Percentiles rank a stretch among this genome's conserved stretches.
These are phyloP conservation scores for Annona cherimola DNA, from an alignment of 164 flowering plant genomes.

Conservation along the genomic window DNA sequence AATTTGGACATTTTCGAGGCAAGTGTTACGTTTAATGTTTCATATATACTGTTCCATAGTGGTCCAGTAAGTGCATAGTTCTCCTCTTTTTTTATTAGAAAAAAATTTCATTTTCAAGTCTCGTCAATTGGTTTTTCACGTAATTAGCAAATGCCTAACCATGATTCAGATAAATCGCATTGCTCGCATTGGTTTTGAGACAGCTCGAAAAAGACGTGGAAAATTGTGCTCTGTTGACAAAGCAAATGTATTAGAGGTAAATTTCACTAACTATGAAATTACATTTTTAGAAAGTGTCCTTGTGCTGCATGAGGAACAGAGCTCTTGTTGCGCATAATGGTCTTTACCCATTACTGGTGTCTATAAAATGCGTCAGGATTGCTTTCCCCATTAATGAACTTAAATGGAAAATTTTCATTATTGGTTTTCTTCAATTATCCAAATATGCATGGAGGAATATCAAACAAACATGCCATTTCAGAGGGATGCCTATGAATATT, in stretches of 20 bases:
- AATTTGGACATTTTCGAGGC: not conserved
- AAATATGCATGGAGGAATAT: not conserved
- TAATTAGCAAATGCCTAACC: not conserved
- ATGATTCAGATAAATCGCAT: slow-evolving; percentile 76
- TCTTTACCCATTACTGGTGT: not conserved
- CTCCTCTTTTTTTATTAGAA: not conserved
- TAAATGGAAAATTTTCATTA: too few relatives aligned
- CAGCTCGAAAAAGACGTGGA: slow-evolving; percentile 76
- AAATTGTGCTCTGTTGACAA: slow-evolving; percentile 97
- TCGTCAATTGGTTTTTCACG: not conserved
- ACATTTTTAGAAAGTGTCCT: not conserved
- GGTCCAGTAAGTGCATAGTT: not conserved
- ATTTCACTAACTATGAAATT: not conserved
- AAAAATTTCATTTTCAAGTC: too few relatives aligned
- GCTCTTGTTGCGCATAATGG: not conserved
- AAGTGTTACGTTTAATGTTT: not conserved
- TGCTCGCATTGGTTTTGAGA: slow-evolving; percentile 93
- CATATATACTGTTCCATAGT: not conserved
- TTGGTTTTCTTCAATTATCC: not conserved
- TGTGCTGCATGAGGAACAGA: not conserved
- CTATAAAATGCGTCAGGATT: too few relatives aligned
- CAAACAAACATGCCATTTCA: not conserved
- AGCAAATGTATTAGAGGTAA: slow-evolving; percentile 99
- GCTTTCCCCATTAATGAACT: too few relatives aligned
- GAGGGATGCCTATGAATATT: not conserved